Base-by-base conservation (phyloP, 257 asterid genomes). In the Salvia hispanica region DNA sequence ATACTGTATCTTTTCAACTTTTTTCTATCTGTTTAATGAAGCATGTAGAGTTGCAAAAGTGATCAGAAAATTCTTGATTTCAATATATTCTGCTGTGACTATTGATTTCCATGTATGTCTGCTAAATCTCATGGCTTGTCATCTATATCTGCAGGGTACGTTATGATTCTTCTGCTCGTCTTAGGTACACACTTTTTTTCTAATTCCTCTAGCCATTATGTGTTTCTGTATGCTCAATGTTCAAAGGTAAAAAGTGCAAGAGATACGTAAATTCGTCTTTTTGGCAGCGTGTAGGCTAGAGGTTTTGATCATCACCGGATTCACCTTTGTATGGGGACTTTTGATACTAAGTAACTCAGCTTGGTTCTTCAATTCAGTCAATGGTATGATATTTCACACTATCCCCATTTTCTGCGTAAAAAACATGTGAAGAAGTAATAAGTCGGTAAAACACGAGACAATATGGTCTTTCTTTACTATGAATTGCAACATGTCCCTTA, bases 271-370 rank as follows among this genome's bases (percentile, higher is more conserved):
- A 7, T 42, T 44, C 13, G 7, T 15, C 4, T 15, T 50, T 50
- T 50, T 7, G 52, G 11, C 59, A 53, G 62, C 44, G 6, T n/a
- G 13, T 31, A 33, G 62, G 62, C 62, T 56, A 0, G 62, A 56
- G 25, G 12, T 56, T 31, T 33, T 56, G 11, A 56, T 56, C 62
- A 56, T 56, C 6, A 0, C 62, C 28, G 62, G 62, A 12, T 56
- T 56, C 44, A 56, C 44, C 25, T 33, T 25, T 37, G 47, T 36
- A 36, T 58, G 46, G 64, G 64, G 64, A 58, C 31, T 58, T 58
- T 9, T 58, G 14, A 58, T 58, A 46, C 3, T 36, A 7, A 37
- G 12, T 58, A 58, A 37, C 47, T 36, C 31, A 3, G 47, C 28
- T n/a, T 58, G 62, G 62, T 56, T 56, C 62, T 56, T 56, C 25